phyloP scores from a whole-genome alignment of 164 flowering plant genomes.

The Malania oleifera region DNA sequence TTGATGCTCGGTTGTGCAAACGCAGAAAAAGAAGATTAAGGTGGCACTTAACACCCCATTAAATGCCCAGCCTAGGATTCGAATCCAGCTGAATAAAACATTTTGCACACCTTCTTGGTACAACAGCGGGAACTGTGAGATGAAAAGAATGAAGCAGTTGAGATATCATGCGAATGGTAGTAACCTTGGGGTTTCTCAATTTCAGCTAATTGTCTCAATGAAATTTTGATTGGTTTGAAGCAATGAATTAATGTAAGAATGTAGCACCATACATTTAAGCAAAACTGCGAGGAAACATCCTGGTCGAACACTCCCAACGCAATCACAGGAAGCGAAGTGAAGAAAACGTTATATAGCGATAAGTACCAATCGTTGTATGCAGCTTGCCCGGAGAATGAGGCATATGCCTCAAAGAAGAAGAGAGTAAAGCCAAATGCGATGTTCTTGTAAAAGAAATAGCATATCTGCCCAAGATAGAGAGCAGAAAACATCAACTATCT shows the following conservation, averaged over 20 bases:
- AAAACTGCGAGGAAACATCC: constrained; percentile 43
- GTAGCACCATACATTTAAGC: constrained; percentile 36
- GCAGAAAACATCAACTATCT: neutral
- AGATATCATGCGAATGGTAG: neutral
- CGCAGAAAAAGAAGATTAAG: constrained; percentile 41
- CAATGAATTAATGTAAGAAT: neutral
- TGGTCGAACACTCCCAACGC: constrained; percentile 61
- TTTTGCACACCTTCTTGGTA: constrained; percentile 62
- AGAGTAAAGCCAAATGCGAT: constrained; percentile 51
- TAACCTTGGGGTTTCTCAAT: no score
- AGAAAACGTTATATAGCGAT: constrained; percentile 52
- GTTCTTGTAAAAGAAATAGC: constrained; percentile 64
- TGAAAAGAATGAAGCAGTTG: neutral
- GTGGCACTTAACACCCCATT: constrained; percentile 36
- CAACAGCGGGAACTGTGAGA: constrained; percentile 44
- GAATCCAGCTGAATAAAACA: constrained; percentile 44
- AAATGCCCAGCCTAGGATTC: constrained; percentile 43
- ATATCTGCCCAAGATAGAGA: constrained; percentile 33
- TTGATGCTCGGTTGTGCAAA: constrained; percentile 26
- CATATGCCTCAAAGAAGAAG: constrained; percentile 44
- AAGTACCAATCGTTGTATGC: constrained; percentile 52
- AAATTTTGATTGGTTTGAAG: neutral
- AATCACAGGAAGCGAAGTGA: constrained; percentile 57
- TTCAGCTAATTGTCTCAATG: no score
- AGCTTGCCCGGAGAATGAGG: constrained; percentile 53